phyloP scores from a whole-genome alignment of 768 basidiomycete species.

The Agaricus blazei region DNA sequence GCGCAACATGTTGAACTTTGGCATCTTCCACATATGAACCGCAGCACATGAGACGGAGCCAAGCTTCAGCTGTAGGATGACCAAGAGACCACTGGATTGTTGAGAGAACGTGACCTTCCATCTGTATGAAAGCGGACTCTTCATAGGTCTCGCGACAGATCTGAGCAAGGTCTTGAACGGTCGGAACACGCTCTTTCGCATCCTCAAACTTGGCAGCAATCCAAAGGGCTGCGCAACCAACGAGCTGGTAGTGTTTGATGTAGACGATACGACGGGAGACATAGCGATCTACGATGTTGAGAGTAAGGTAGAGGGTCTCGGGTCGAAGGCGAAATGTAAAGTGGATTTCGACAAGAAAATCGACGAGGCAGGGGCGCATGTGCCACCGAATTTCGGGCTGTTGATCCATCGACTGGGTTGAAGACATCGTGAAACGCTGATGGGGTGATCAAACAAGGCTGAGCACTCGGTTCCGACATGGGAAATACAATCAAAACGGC shows the following conservation, averaged over 20 bases:
- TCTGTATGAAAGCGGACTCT: slow-evolving; percentile 96
- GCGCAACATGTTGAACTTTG: slow-evolving; percentile 91
- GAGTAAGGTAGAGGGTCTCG: slow-evolving; percentile 95
- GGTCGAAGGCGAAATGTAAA: slow-evolving; percentile 96
- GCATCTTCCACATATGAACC: slow-evolving; percentile 75
- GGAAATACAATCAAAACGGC: slow-evolving; percentile 10
- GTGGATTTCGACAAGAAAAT: slow-evolving; percentile 98
- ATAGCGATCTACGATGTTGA: slow-evolving; percentile 99
- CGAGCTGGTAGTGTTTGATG: slow-evolving; percentile 98
- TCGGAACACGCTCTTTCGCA: slow-evolving; percentile 96
- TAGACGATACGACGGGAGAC: slow-evolving; percentile 98
- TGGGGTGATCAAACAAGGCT: slow-evolving; percentile 12
- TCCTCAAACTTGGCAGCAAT: slow-evolving; percentile 99
- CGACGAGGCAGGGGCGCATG: slow-evolving; percentile 98
- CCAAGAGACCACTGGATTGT: slow-evolving; percentile 97
- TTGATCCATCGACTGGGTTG: slow-evolving; percentile 96
- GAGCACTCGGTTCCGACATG: slow-evolving; percentile 6
- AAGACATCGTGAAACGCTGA: slow-evolving; percentile 83
- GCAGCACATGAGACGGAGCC: slow-evolving; percentile 84
- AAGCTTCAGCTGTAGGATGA: slow-evolving; percentile 96
- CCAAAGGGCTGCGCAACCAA: slow-evolving; percentile 98
- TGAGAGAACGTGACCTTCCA: slow-evolving; percentile 95
- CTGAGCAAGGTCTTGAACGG: slow-evolving; percentile 88
- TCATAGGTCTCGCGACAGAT: slow-evolving; percentile 98
- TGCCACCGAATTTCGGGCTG: slow-evolving; percentile 99